phyloP scores from a whole-genome alignment of 768 basidiomycete species.

The Termitomyces sp. region DNA sequence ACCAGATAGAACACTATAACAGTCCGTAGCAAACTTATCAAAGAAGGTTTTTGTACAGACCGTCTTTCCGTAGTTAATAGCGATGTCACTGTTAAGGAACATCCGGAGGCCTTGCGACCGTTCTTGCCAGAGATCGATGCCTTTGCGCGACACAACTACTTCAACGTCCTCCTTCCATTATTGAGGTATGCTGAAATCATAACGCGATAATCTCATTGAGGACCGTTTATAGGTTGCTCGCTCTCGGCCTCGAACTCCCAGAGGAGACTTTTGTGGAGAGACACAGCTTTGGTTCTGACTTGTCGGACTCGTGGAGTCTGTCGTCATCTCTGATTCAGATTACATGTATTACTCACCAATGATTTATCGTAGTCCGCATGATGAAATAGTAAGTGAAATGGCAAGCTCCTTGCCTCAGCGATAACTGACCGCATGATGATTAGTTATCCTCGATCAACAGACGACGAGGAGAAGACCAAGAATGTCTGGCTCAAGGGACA shows the following conservation, averaged over 20 bases:
- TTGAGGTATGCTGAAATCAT: conserved; percentile 21
- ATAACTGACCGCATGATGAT: not conserved
- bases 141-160: conserved; percentile 30
- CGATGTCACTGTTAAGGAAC: conserved; percentile 24
- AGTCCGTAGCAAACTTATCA: conserved; percentile 28
- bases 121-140: conserved; percentile 28
- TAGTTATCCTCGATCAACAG: conserved; percentile 35
- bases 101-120: conserved; percentile 30
- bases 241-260: conserved; percentile 38
- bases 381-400: conserved; percentile 40
- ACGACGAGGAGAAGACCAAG: conserved; percentile 36
- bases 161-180: conserved; percentile 29
- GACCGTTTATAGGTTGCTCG: conserved; percentile 21
- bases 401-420: no score
- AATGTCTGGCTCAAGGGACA: conserved; percentile 49
- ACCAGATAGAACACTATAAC: conserved; percentile 61
- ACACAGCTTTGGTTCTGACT: conserved; percentile 30
- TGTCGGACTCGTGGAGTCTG: conserved; percentile 29
- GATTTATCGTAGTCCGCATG: conserved; percentile 27
- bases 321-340: not conserved
- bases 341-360: not conserved
- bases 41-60: not conserved
- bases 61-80: conserved; percentile 23
- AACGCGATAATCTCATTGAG: no score
- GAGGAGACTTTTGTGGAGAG: conserved; percentile 36